These are phyloP conservation scores for Phaeotremella fagi DNA, from an alignment of 768 basidiomycete species.

Conservation along the genomic window DNA sequence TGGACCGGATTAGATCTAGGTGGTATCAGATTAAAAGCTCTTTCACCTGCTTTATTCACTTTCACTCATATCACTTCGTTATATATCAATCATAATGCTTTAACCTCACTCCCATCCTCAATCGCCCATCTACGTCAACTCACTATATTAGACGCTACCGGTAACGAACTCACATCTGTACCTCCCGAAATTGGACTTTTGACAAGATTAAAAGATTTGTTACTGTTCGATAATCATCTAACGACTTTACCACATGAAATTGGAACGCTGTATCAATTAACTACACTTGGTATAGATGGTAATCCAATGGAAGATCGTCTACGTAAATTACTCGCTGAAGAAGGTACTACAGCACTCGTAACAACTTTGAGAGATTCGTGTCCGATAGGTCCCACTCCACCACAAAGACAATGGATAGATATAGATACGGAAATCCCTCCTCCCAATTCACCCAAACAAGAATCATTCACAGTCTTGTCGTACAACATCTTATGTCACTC, in stretches of 20 bases:
- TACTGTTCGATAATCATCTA: conserved; percentile 94
- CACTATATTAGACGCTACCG: conserved; percentile 84
- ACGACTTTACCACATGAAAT: conserved; percentile 76
- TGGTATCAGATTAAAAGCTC: conserved; percentile 84
- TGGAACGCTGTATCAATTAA: conserved; percentile 84
- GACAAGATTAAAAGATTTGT: conserved; percentile 80
- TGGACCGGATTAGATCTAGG: conserved; percentile 97
- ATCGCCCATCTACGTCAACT: conserved; percentile 80
- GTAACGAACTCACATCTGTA: conserved; percentile 70
- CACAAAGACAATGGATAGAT: conserved; percentile 70
- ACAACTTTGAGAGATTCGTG: conserved; percentile 89
- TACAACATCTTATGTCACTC: conserved; percentile 95
- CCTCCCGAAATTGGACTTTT: conserved; percentile 88
- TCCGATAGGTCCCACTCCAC: conserved; percentile 73
- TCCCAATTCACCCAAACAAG: conserved; percentile 48
- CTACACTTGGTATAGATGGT: conserved; percentile 92
- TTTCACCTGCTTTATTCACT: conserved; percentile 70
- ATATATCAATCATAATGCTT: conserved; percentile 91
- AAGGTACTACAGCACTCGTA: conserved; percentile 85
- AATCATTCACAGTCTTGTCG: conserved; percentile 73
- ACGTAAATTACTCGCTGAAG: conserved; percentile 80
- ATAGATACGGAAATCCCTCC: conserved; percentile 38
- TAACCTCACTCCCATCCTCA: conserved; percentile 71
- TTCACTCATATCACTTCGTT: conserved; percentile 92
- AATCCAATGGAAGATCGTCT: conserved; percentile 79